Evolutionary conservation across 164 flowering plant genomes (phyloP).

Genomic region (Sextonia rubra): DNA sequence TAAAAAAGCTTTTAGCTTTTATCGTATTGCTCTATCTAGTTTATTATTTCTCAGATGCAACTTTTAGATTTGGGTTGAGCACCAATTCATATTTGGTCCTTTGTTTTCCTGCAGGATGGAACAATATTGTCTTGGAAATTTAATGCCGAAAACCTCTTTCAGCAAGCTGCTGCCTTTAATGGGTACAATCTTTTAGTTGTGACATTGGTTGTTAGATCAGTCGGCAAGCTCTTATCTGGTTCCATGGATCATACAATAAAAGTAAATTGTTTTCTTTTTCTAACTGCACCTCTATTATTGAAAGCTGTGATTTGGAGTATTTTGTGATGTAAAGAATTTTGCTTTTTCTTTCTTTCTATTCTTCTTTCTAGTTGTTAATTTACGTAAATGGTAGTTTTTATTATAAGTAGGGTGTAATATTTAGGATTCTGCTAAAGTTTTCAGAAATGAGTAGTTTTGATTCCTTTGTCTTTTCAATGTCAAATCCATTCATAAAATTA

Average conservation of each 20-base stretch:
- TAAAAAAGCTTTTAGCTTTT: background rate
- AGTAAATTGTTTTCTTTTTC: slow-evolving; percentile 37
- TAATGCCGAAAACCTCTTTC: slow-evolving; percentile 63
- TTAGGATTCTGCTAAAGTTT: too few species aligned
- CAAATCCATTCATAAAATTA: too few species aligned
- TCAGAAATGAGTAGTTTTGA: too few species aligned
- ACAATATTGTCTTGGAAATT: slow-evolving; percentile 83
- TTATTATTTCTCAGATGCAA: background rate
- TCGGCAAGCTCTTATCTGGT: slow-evolving; percentile 81
- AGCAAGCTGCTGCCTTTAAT: slow-evolving; percentile 74
- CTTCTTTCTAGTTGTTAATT: too few species aligned
- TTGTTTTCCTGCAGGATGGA: slow-evolving; percentile 66
- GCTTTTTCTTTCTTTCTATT: too few species aligned
- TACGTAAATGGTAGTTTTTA: too few species aligned
- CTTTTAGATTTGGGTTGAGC: background rate
- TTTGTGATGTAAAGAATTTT: too few species aligned
- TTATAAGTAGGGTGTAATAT: too few species aligned
- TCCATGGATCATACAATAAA: slow-evolving; percentile 81
- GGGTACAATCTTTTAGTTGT: slow-evolving; percentile 75
- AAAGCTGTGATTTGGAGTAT: too few species aligned
- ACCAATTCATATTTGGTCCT: background rate
- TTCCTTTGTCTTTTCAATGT: too few species aligned
- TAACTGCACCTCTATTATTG: too few species aligned
- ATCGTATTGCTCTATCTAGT: background rate
- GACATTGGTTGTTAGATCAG: slow-evolving; percentile 75